phyloP scores from a whole-genome alignment of 176 grass and related monocot species.

The Aegilops bicornis region DNA sequence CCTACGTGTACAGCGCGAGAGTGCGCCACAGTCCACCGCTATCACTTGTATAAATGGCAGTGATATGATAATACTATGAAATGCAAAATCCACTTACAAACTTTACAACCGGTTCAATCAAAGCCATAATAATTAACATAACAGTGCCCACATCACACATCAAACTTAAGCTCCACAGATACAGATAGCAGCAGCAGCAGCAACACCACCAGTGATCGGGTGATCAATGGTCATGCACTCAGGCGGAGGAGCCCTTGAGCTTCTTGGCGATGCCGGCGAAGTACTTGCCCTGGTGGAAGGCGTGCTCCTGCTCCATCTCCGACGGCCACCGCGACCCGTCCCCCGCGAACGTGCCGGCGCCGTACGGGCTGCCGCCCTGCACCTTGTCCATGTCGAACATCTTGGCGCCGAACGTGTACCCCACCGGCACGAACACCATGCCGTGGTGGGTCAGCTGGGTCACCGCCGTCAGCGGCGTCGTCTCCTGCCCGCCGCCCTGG shows the following conservation, averaged over 20 bases:
- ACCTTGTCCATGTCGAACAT: slow-evolving; percentile 72
- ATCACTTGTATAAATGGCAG: neutral
- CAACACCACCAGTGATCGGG: neutral
- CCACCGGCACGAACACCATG: slow-evolving; percentile 76
- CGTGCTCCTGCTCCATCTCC: slow-evolving; percentile 75
- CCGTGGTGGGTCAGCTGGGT: slow-evolving; percentile 76
- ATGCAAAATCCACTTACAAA: slow-evolving; percentile 19
- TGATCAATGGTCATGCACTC: neutral
- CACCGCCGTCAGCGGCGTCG: slow-evolving; percentile 60
- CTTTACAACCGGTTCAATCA: slow-evolving; percentile 13
- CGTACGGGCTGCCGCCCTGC: slow-evolving; percentile 68
- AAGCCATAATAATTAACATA: neutral
- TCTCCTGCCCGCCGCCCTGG: slow-evolving; percentile 60
- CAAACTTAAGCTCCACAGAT: slow-evolving; percentile 12
- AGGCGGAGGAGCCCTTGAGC: slow-evolving; percentile 59
- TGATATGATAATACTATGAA: neutral
- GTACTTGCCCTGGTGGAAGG: slow-evolving; percentile 91
- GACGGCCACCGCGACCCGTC: slow-evolving; percentile 69
- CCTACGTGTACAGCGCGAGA: too few species aligned
- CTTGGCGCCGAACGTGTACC: slow-evolving; percentile 71
- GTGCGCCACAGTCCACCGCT: too few species aligned
- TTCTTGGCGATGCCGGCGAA: slow-evolving; percentile 80
- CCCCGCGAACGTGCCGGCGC: slow-evolving; percentile 64
- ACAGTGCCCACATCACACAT: neutral
- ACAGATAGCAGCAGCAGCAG: neutral